These are phyloP conservation scores for Hymenoscyphus repandus DNA, from an alignment of 2,329 filamentous ascomycete species.

Conservation along the genomic window DNA sequence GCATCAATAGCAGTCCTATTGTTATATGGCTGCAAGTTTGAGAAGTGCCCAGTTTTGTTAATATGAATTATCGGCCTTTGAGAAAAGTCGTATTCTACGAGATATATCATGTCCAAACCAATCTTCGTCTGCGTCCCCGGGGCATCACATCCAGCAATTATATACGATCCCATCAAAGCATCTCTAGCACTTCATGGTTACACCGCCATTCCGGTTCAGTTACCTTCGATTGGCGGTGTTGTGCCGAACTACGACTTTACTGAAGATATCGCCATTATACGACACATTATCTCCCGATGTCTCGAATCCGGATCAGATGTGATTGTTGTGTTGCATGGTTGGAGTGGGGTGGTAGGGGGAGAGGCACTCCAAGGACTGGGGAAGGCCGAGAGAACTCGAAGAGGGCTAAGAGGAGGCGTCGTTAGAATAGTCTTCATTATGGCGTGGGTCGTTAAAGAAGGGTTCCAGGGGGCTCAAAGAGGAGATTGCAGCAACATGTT, in stretches of 20 bases:
- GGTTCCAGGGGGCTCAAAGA: slow-evolving; percentile 11
- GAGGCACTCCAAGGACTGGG: slow-evolving; percentile 24
- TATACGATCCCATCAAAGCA: slow-evolving; percentile 33
- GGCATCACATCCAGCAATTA: slow-evolving; percentile 34
- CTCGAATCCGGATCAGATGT: slow-evolving; percentile 31
- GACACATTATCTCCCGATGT: slow-evolving; percentile 29
- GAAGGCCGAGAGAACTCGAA: slow-evolving; percentile 20
- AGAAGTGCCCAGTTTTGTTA: not conserved
- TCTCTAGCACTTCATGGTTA: slow-evolving; percentile 30
- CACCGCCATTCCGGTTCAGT: slow-evolving; percentile 29
- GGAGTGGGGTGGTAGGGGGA: slow-evolving; percentile 22
- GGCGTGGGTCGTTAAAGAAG: slow-evolving; percentile 30
- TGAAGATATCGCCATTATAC: slow-evolving; percentile 35
- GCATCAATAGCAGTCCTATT: not conserved
- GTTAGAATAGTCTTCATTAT: slow-evolving; percentile 36
- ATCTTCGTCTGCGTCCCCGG: slow-evolving; percentile 37
- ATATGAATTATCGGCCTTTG: not conserved
- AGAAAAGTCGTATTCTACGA: not conserved
- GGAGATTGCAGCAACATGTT: slow-evolving; percentile 25
- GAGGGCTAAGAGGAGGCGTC: slow-evolving; percentile 20
- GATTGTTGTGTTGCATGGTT: slow-evolving; percentile 25
- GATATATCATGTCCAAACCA: slow-evolving; percentile 20
- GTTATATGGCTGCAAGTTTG: not conserved
- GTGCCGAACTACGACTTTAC: slow-evolving; percentile 33
- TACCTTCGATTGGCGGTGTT: slow-evolving; percentile 34